Conservation (phyloP, 148 eudicot genomes). For the Silene conica region DNA sequence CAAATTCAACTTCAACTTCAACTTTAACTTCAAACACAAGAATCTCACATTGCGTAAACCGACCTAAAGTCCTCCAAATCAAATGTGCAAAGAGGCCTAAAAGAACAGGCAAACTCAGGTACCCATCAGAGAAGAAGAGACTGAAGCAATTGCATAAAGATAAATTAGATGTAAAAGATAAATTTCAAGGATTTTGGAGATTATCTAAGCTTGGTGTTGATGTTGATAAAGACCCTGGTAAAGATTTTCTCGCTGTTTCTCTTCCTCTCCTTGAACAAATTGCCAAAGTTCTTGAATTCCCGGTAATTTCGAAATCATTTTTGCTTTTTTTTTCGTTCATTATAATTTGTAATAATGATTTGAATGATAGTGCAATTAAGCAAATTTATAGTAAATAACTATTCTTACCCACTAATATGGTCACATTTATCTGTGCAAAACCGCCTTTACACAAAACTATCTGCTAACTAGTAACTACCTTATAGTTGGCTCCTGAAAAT, state of each 20-base stretch:
- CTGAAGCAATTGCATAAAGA: constrained; percentile 34
- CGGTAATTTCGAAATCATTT: constrained; percentile 39
- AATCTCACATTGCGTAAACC: constrained; percentile 6
- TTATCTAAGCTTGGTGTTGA: constrained; percentile 58
- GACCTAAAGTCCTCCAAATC: constrained; percentile 24
- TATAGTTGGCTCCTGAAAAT: no score
- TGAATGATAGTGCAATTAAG: neutral
- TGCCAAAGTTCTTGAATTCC: constrained; percentile 91
- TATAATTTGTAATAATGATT: neutral
- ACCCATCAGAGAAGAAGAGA: constrained; percentile 93
- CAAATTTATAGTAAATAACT: no score
- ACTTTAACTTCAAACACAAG: neutral
- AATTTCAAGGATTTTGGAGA: constrained; percentile 78
- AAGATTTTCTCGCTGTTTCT: constrained; percentile 76
- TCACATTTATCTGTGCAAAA: no score
- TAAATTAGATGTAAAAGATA: constrained; percentile 36
- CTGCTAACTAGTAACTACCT: no score
- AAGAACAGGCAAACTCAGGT: constrained; percentile 71
- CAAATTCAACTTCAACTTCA: constrained; percentile 11
- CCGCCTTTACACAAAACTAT: no score
- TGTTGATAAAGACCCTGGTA: constrained; percentile 72
- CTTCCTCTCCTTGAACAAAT: constrained; percentile 62
- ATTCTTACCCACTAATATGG: no score
- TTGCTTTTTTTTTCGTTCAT: neutral
- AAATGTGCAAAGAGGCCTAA: constrained; percentile 54